A percentile compares a stretch with the other conserved stretches of the same genome.
Evolutionary conservation across 495 filamentous ascomycete genomes (phyloP).

Genomic region (Neurospora terricola): DNA sequence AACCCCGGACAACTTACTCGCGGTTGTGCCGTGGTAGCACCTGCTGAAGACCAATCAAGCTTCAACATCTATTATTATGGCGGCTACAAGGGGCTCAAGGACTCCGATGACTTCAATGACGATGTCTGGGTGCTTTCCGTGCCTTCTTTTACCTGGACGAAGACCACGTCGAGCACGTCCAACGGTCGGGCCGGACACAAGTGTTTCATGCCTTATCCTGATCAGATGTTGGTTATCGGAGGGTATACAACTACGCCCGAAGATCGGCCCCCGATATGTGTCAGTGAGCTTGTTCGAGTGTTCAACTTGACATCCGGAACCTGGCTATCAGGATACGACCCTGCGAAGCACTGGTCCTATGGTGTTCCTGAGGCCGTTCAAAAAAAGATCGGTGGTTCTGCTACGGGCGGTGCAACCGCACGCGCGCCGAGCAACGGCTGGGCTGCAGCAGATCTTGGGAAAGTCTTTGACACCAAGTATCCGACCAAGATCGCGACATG

Average conservation of each 20-base stretch:
- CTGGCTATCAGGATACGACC: constrained; percentile 55
- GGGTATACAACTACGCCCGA: constrained; percentile 30
- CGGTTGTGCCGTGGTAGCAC: constrained; percentile 57
- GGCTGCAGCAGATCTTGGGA: constrained; percentile 37
- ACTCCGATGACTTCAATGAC: constrained; percentile 35
- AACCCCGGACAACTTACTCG: constrained; percentile 38
- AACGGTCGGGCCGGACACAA: constrained; percentile 51
- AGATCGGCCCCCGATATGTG: constrained; percentile 22
- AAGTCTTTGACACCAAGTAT: constrained; percentile 49
- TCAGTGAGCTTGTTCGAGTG: constrained; percentile 47
- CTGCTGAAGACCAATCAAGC: constrained; percentile 49
- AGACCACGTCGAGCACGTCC: constrained; percentile 38
- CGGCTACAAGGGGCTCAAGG: constrained; percentile 46
- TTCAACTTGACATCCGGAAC: constrained; percentile 52
- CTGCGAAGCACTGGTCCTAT: constrained; percentile 37
- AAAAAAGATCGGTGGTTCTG: constrained; percentile 50
- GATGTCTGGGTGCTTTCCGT: constrained; percentile 67
- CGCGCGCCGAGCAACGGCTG: constrained; percentile 37
- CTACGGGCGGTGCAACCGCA: constrained; percentile 49
- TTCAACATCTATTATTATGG: constrained; percentile 72
- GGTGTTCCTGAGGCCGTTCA: constrained; percentile 49
- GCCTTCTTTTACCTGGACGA: constrained; percentile 69
- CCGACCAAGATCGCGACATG: constrained; percentile 44
- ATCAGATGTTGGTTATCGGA: constrained; percentile 66
- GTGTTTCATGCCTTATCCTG: constrained; percentile 58